Evolutionary conservation across 768 basidiomycete genomes (phyloP).

Genomic region (Tricholoma hemisulphureum): DNA sequence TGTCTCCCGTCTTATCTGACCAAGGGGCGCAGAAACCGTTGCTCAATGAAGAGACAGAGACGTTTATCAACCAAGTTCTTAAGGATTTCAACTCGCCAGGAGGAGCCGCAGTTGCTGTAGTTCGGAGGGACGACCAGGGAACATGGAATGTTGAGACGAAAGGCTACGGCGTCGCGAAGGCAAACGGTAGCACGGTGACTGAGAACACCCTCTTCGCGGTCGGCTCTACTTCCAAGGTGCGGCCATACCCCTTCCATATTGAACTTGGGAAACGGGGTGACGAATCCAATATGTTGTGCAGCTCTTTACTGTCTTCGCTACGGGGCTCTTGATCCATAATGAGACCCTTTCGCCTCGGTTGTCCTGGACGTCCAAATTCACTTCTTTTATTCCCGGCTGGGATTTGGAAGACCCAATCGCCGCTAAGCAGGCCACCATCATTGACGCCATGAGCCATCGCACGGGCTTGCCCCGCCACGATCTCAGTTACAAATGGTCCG

Average conservation of each 20-base stretch:
- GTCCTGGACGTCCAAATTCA: conserved; percentile 25
- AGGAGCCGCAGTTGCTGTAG: conserved; percentile 29
- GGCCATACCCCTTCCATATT: neutral
- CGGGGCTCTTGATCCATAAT: conserved; percentile 28
- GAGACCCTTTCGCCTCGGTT: conserved; percentile 23
- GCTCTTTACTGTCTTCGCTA: conserved; percentile 25
- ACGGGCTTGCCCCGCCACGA: conserved; percentile 21
- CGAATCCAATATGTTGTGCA: conserved; percentile 2
- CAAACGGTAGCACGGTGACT: conserved; percentile 22
- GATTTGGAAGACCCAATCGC: conserved; percentile 23
- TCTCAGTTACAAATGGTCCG: conserved; percentile 9
- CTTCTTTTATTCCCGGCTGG: conserved; percentile 24
- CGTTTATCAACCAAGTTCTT: conserved; percentile 22
- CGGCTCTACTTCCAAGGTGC: conserved; percentile 33
- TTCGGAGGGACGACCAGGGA: conserved; percentile 18
- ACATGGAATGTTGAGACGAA: conserved; percentile 31
- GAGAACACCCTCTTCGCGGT: conserved; percentile 28
- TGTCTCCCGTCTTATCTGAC: neutral
- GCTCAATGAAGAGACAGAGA: conserved; percentile 17
- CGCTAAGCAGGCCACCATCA: conserved; percentile 13
- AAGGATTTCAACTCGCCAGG: conserved; percentile 26
- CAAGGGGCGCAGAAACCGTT: conserved; percentile 7
- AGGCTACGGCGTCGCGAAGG: conserved; percentile 28
- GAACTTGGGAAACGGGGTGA: neutral
- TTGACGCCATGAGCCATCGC: conserved; percentile 23